phyloP scores from a whole-genome alignment of 2,329 filamentous ascomycete species.

The Cucurbitaria berberidis region DNA sequence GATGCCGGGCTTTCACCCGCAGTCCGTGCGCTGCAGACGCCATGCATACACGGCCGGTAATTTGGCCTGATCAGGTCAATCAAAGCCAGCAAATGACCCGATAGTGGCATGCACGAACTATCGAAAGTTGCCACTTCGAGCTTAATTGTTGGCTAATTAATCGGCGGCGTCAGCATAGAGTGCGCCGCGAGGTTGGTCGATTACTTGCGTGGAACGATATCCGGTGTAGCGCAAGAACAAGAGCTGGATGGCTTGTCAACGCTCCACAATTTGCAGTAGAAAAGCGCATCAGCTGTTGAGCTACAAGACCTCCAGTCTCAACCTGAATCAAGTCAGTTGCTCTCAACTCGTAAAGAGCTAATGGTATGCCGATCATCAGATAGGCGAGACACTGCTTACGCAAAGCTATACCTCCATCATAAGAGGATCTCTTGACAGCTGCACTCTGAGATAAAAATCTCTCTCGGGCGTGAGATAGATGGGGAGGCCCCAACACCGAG shows the following conservation, averaged over 20 bases:
- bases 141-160: slow-evolving; percentile 43
- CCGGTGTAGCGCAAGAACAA: neutral
- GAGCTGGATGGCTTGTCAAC: neutral
- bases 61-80: slow-evolving; percentile 24
- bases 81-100: slow-evolving; percentile 40
- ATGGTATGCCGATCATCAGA: neutral
- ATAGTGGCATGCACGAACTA: slow-evolving; percentile 31
- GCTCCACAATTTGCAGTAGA: neutral
- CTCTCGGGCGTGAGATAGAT: slow-evolving; percentile 21
- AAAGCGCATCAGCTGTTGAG: neutral
- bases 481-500: slow-evolving; percentile 13
- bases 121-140: slow-evolving; percentile 39
- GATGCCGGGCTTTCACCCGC: slow-evolving; percentile 23
- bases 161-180: slow-evolving; percentile 18
- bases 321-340: neutral
- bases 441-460: slow-evolving; percentile 14
- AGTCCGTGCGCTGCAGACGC: slow-evolving; percentile 31
- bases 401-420: slow-evolving; percentile 3
- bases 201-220: slow-evolving; percentile 1
- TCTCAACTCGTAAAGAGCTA: neutral
- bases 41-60: slow-evolving; percentile 33
- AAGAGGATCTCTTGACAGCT: slow-evolving; percentile 13
- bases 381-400: slow-evolving; percentile 3
- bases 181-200: slow-evolving; percentile 10
- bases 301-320: neutral